Evolutionary conservation across 495 filamentous ascomycete genomes (phyloP).

Genomic region (Daldinia grandis): DNA sequence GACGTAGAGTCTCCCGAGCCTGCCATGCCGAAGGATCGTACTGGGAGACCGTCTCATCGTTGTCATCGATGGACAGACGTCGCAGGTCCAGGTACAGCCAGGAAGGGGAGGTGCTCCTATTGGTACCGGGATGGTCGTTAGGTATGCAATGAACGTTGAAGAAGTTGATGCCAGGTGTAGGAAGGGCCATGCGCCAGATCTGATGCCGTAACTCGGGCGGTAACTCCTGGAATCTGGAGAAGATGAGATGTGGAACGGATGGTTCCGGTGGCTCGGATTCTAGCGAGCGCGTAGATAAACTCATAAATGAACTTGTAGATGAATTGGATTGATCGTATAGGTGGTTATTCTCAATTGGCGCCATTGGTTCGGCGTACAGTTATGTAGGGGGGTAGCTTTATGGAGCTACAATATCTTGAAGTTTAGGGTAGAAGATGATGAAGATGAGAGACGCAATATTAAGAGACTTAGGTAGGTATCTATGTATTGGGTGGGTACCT

Average conservation of each 20-base stretch:
- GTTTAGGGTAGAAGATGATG: not conserved
- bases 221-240: constrained; percentile 37
- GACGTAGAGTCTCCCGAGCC: constrained; percentile 23
- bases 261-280: not conserved
- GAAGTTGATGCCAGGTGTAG: constrained; percentile 42
- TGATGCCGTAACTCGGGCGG: constrained; percentile 48
- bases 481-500: not conserved
- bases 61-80: constrained; percentile 33
- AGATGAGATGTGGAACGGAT: not conserved
- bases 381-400: no score
- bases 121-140: constrained; percentile 35
- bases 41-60: constrained; percentile 24
- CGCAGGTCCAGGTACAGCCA: constrained; percentile 43
- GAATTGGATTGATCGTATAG: not conserved
- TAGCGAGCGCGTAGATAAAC: not conserved
- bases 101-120: constrained; percentile 39
- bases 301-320: not conserved
- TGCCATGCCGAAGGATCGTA: constrained; percentile 45
- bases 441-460: not conserved
- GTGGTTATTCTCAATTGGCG: not conserved
- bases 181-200: constrained; percentile 43
- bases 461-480: not conserved
- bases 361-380: no score
- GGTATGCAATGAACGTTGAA: constrained; percentile 47
- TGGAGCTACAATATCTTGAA: not conserved